Conservation (phyloP, 2,329 filamentous ascomycete genomes). For the Clarireedia sp. region DNA sequence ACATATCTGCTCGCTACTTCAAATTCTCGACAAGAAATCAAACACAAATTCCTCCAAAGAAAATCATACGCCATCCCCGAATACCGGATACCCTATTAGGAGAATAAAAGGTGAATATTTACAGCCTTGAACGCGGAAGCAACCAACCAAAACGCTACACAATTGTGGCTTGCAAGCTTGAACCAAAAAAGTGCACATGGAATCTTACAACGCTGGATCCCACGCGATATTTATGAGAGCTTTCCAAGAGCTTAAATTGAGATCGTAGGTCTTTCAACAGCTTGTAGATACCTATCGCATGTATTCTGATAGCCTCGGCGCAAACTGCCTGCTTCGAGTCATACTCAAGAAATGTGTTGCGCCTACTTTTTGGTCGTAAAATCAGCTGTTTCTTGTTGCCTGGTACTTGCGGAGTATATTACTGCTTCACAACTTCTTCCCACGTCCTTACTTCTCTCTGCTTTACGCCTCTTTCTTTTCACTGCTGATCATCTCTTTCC, state of each 20-base stretch:
- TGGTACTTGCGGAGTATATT: neutral
- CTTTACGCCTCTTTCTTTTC: neutral
- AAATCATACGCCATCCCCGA: neutral
- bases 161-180: conserved; percentile 5
- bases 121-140: neutral
- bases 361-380: neutral
- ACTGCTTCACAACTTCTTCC: neutral
- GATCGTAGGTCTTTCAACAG: conserved; percentile 29
- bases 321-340: conserved; percentile 13
- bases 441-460: neutral
- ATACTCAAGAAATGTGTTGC: neutral
- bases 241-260: conserved; percentile 25
- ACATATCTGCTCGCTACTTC: too few species aligned
- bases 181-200: conserved; percentile 18
- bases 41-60: neutral
- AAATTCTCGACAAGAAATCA: too few species aligned
- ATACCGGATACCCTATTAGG: neutral
- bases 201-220: conserved; percentile 24
- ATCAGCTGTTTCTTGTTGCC: too few species aligned
- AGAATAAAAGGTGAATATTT: conserved; percentile 1
- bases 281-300: conserved; percentile 23
- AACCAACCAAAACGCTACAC: neutral
- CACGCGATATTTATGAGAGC: conserved; percentile 29
- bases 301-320: conserved; percentile 17
- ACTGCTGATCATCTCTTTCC: conserved; percentile 8